These are phyloP conservation scores for Aspergillus brunneoviolaceus DNA, from an alignment of 2,329 filamentous ascomycete species.

Conservation along the genomic window DNA sequence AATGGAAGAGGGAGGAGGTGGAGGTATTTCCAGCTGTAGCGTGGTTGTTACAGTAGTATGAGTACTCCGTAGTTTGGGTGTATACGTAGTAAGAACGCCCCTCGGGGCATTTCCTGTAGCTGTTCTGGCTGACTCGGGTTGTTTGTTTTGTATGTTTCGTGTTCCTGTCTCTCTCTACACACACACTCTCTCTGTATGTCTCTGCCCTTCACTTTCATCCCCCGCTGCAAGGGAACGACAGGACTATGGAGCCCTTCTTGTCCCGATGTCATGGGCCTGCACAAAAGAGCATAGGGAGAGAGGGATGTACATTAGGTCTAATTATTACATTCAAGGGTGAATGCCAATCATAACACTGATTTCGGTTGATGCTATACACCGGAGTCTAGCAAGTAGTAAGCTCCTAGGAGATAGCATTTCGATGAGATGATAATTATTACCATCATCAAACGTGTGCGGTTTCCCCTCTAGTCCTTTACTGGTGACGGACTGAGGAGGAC, in stretches of 20 bases:
- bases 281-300: not conserved
- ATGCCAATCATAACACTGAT: not conserved
- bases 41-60: not conserved
- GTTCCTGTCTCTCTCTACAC: not conserved
- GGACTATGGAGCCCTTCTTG: constrained; percentile 1
- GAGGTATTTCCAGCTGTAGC: constrained; percentile 11
- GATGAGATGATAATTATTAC: constrained; percentile 5
- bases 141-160: constrained; percentile 14
- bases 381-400: not conserved
- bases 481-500: constrained; percentile 15
- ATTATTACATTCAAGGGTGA: not conserved
- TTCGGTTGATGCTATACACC: not conserved
- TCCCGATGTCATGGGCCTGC: constrained; percentile 5
- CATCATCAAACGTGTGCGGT: constrained; percentile 4
- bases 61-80: too few relatives aligned
- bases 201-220: constrained; percentile 6
- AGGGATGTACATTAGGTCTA: not conserved
- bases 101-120: too few relatives aligned
- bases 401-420: not conserved
- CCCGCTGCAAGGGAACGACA: constrained; percentile 15
- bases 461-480: not conserved
- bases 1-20: not conserved
- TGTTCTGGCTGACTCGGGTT: constrained; percentile 2
- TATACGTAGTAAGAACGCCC: too few relatives aligned
- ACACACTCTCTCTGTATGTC: not conserved